Percentiles rank a stretch among this genome's conserved stretches.
Evolutionary conservation across 495 filamentous ascomycete species (phyloP).

Genomic region (Aspergillus taichungensis): DNA sequence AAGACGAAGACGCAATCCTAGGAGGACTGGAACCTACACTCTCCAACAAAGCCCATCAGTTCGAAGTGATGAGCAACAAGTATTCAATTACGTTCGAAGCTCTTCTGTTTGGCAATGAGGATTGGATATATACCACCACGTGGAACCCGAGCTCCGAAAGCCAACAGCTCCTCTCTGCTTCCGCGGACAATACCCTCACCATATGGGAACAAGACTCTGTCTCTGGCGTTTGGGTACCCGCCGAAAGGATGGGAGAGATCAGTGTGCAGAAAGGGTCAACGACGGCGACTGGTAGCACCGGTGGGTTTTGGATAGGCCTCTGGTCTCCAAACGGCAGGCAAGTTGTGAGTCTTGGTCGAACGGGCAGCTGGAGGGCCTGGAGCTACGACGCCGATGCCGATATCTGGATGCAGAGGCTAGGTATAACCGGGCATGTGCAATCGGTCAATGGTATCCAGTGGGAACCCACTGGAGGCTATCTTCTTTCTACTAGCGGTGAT

Average conservation of each 20-base stretch:
- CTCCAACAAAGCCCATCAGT: conserved; percentile 79
- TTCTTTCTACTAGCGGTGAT: conserved; percentile 82
- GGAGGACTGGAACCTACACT: conserved; percentile 53
- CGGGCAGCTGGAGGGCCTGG: conserved; percentile 91
- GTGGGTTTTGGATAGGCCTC: conserved; percentile 91
- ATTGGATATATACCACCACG: conserved; percentile 86
- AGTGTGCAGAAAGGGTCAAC: conserved; percentile 89
- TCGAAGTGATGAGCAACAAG: conserved; percentile 46
- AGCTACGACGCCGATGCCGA: conserved; percentile 43
- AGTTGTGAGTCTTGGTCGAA: conserved; percentile 76
- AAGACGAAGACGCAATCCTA: conserved; percentile 44
- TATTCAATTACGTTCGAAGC: conserved; percentile 92
- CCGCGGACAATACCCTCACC: conserved; percentile 88
- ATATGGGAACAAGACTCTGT: conserved; percentile 79
- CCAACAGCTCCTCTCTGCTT: conserved; percentile 76
- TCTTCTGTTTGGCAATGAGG: conserved; percentile 88
- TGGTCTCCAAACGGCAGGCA: conserved; percentile 75
- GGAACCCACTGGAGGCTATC: conserved; percentile 73
- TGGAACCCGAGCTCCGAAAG: conserved; percentile 55
- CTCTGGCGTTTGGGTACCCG: conserved; percentile 85
- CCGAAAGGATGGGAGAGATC: conserved; percentile 80
- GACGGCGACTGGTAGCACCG: conserved; percentile 88
- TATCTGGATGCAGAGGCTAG: conserved; percentile 66
- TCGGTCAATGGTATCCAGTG: conserved; percentile 73
- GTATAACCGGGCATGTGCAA: conserved; percentile 75